Conservation (phyloP, 768 basidiomycete genomes). For the Austroboletus eburneus region DNA sequence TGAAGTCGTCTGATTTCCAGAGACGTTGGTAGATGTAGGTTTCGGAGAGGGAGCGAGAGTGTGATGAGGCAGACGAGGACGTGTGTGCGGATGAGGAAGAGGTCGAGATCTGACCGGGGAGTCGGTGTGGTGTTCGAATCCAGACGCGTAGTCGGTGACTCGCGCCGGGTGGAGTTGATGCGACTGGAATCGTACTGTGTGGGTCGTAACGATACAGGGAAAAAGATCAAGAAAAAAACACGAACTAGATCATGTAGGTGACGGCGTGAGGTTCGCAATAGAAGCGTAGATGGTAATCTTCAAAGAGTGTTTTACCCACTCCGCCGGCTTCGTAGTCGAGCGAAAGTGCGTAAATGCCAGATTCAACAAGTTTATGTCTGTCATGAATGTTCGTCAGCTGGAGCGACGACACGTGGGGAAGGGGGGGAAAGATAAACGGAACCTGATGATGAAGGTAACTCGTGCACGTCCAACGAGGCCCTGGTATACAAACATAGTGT, state of each 20-base stretch:
- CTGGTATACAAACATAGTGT: conserved; percentile 50
- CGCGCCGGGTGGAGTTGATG: conserved; percentile 51
- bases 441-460: conserved; percentile 56
- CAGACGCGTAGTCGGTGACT: conserved; percentile 63
- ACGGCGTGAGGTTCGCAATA: conserved; percentile 52
- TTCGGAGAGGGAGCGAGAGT: conserved; percentile 39
- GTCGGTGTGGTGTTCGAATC: conserved; percentile 43
- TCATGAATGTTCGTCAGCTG: neutral
- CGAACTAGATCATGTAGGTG: conserved; percentile 61
- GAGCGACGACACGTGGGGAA: neutral
- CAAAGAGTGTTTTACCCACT: conserved; percentile 51
- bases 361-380: conserved; percentile 49
- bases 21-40: conserved; percentile 61
- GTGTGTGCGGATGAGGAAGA: conserved; percentile 26
- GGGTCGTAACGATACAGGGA: no score
- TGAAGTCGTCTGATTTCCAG: conserved; percentile 62
- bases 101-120: conserved; percentile 19
- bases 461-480: conserved; percentile 52
- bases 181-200: conserved; percentile 49
- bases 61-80: no score
- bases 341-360: conserved; percentile 48
- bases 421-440: neutral
- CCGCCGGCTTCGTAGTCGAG: conserved; percentile 66
- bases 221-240: conserved; percentile 1
- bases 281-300: conserved; percentile 47